These are phyloP conservation scores for Aeschynomene evenia DNA, from an alignment of 306 rosid genomes.

Conservation along the genomic window DNA sequence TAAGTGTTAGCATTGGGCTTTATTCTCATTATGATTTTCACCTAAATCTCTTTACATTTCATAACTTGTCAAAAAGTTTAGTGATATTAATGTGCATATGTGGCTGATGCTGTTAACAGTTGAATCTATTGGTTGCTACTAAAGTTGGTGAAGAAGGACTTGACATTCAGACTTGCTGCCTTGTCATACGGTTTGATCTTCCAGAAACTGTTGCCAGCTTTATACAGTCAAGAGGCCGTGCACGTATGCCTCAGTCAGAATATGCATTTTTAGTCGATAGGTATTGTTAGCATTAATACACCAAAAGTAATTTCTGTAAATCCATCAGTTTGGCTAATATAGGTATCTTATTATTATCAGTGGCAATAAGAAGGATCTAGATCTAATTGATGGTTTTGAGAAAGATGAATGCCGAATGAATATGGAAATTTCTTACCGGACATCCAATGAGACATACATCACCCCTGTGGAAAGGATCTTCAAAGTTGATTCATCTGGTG, in stretches of 20 bases:
- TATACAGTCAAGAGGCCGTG: constrained; percentile 99
- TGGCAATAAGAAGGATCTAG: constrained; percentile 64
- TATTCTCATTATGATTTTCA: background rate
- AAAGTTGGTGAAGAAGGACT: constrained; percentile 99
- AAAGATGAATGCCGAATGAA: constrained; percentile 71
- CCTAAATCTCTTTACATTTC: constrained; percentile 3
- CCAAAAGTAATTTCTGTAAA: constrained; percentile 27
- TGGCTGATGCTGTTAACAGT: constrained; percentile 51
- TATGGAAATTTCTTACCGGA: constrained; percentile 56
- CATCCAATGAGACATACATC: constrained; percentile 54
- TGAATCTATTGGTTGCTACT: constrained; percentile 90
- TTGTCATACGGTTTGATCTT: constrained; percentile 91
- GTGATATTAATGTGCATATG: constrained; percentile 23
- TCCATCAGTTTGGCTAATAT: constrained; percentile 7
- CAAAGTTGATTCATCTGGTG: constrained; percentile 76
- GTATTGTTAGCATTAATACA: constrained; percentile 41
- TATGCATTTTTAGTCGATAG: constrained; percentile 91
- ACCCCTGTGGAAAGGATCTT: constrained; percentile 62
- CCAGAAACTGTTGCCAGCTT: constrained; percentile 98
- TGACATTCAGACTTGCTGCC: constrained; percentile 96
- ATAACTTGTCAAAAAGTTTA: constrained; percentile 20
- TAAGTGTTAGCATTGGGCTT: constrained; percentile 28
- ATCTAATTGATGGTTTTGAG: constrained; percentile 55
- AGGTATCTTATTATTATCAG: constrained; percentile 43
- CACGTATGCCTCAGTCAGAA: constrained; percentile 89